These are phyloP conservation scores for Phytophthora fragariae DNA, from an alignment of 352 stramenopile genomes.

Conservation along the genomic window DNA sequence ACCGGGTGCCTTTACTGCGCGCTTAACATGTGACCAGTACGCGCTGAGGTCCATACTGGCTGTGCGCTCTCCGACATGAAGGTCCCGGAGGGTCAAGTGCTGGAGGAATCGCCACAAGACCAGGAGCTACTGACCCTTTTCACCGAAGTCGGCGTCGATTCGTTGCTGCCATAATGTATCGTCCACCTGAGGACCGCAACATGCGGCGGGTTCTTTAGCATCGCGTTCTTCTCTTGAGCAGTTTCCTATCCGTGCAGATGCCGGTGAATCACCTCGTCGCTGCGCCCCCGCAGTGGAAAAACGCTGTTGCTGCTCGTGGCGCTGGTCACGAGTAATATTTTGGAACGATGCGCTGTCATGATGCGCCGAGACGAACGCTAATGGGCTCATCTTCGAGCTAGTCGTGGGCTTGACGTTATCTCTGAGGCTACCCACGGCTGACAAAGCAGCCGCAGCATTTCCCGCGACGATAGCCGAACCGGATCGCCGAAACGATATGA, in stretches of 20 bases:
- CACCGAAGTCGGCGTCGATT: not conserved
- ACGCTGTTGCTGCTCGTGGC: not conserved
- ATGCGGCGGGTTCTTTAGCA: not conserved
- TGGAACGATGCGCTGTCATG: too few relatives aligned
- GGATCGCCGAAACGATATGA: conserved; percentile 39
- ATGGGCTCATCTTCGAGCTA: not conserved
- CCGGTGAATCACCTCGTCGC: not conserved
- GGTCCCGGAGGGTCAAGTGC: not conserved
- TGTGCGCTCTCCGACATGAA: not conserved
- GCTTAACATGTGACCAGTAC: not conserved
- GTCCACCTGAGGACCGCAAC: not conserved
- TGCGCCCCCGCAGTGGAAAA: not conserved
- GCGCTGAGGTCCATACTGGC: not conserved
- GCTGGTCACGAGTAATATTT: too few relatives aligned
- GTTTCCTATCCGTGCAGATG: not conserved
- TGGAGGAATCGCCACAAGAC: not conserved
- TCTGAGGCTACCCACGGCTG: not conserved
- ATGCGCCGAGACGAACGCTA: not conserved
- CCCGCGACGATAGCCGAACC: not conserved
- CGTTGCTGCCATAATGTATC: not conserved
- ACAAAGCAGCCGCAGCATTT: not conserved
- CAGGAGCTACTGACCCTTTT: not conserved
- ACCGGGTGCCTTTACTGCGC: not conserved
- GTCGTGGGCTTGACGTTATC: not conserved
- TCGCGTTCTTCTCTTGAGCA: not conserved